Evolutionary conservation across 352 stramenopile genomes (phyloP), one percentile per base, ranked within the genome.

Genomic region (Phytophthora vignae): DNA sequence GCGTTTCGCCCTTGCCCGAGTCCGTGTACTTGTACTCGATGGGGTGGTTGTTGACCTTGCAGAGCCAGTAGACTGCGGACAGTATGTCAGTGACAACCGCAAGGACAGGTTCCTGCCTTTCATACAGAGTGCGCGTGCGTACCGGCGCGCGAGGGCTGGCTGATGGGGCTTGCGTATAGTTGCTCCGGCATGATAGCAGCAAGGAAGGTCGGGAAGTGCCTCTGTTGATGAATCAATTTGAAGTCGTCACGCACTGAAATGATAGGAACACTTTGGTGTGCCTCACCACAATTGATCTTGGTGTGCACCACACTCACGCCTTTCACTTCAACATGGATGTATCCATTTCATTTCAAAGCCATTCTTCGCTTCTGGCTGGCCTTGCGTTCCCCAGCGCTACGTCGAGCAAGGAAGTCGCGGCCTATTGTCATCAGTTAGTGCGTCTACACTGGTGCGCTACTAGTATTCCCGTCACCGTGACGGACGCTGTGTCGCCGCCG

Each of bases 101-200:
- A 15, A 8, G 36, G 12, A 44, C 29, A 33, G 29, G 29, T 8
- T 33, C 29, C 4, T 2, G 29, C 1, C 29, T 33, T 33, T 21
- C 44, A 9, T 2, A 27, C 17, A 52, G n/a, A 33, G 29, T 33
- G 6, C 29, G 29, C 29, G 10, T 33, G 67, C 40, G 40, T 54
- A 90, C 85, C 78, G 25, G 85, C 83, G 55, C 85, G 82, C 19
- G 83, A 80, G 5, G 85, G 85, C 74, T 93, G 83, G 77, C 85
- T 93, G 55, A 93, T 81, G 10, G 74, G 67, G 56, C 80, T 84
- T 14, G 74, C 82, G 64, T 87, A 91, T 50, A 93, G 50, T 70
- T 85, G 64, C 40, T 91, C 85, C 25, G 31, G 38, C 82, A 84
- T 91, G 4, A 15, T 59, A 6, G 9, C 14, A 8, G 11, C 22